Evolutionary conservation across 1,139 yeast species (phyloP).

Genomic region (Candida sojae): DNA sequence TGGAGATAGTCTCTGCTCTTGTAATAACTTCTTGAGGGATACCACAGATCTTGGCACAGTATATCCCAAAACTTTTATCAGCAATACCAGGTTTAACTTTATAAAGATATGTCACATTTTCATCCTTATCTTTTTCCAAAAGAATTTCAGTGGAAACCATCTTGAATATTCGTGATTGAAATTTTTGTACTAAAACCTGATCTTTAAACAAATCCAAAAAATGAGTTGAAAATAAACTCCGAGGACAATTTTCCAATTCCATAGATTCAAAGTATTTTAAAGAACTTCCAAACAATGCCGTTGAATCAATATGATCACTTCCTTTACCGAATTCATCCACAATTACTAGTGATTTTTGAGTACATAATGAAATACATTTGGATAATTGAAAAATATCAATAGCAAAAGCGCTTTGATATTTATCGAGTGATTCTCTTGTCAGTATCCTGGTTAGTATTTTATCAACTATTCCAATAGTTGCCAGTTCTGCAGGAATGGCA

Average conservation of each 20-base stretch:
- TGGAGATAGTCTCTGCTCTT: slow-evolving; percentile 25
- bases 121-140: slow-evolving; percentile 10
- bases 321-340: slow-evolving; percentile 58
- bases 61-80: slow-evolving; percentile 34
- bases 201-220: slow-evolving; percentile 39
- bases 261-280: slow-evolving; percentile 23
- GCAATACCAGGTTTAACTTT: slow-evolving; percentile 29
- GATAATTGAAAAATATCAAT: slow-evolving; percentile 46
- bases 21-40: slow-evolving; percentile 23
- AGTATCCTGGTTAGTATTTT: slow-evolving; percentile 42
- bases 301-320: slow-evolving; percentile 47
- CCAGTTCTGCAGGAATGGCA: slow-evolving; percentile 46
- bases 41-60: slow-evolving; percentile 40
- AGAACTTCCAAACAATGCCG: slow-evolving; percentile 42
- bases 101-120: slow-evolving; percentile 31
- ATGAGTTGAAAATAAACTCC: slow-evolving; percentile 43
- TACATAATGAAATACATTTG: slow-evolving; percentile 34
- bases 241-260: slow-evolving; percentile 20
- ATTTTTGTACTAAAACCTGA: background rate
- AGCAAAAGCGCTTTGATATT: slow-evolving; percentile 46
- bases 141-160: slow-evolving; percentile 23
- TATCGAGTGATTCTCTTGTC: slow-evolving; percentile 43
- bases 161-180: slow-evolving; percentile 4
- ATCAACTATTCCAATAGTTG: slow-evolving; percentile 45
- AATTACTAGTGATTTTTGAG: slow-evolving; percentile 37